Percentiles rank a stretch among this genome's conserved stretches.
phyloP scores from a whole-genome alignment of 768 basidiomycete genomes.

The Calocera cornea region DNA sequence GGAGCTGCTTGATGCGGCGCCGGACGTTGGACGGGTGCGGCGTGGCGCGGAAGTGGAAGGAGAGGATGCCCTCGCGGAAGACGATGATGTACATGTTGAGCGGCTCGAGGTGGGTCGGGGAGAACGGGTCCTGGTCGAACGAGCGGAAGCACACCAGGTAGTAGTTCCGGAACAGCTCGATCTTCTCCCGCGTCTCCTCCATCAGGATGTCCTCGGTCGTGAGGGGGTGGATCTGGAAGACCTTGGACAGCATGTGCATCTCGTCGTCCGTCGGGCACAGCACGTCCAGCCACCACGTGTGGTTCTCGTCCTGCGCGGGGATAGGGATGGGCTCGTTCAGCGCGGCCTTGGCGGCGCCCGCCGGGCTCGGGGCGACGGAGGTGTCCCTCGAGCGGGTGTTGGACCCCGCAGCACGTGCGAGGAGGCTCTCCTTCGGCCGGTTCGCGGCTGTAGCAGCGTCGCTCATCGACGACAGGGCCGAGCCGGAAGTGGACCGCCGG shows the following conservation, averaged over 20 bases:
- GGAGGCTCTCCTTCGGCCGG: slow-evolving; percentile 5
- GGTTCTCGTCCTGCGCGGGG: slow-evolving; percentile 45
- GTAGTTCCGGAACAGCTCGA: slow-evolving; percentile 96
- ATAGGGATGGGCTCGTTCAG: neutral
- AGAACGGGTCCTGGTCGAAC: slow-evolving; percentile 97
- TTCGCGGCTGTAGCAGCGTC: neutral
- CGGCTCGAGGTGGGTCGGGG: slow-evolving; percentile 92
- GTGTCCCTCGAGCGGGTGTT: slow-evolving; percentile 6
- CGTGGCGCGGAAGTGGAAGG: slow-evolving; percentile 94
- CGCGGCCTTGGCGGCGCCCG: slow-evolving; percentile 4
- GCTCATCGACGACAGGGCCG: neutral
- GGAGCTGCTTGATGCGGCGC: slow-evolving; percentile 94
- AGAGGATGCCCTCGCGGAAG: slow-evolving; percentile 90
- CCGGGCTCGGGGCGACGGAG: slow-evolving; percentile 9
- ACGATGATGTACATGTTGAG: slow-evolving; percentile 99
- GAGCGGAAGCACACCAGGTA: slow-evolving; percentile 98
- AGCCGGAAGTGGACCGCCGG: neutral
- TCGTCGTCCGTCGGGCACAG: slow-evolving; percentile 91
- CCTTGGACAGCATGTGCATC: slow-evolving; percentile 94
- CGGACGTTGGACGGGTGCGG: slow-evolving; percentile 97
- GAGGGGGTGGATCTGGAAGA: slow-evolving; percentile 91
- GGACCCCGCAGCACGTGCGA: neutral
- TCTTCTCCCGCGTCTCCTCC: slow-evolving; percentile 99
- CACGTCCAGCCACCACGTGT: slow-evolving; percentile 95
- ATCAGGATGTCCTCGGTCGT: slow-evolving; percentile 99